These are phyloP conservation scores for Ramaria sp. DNA, from an alignment of 768 basidiomycete genomes.

Conservation along the genomic window DNA sequence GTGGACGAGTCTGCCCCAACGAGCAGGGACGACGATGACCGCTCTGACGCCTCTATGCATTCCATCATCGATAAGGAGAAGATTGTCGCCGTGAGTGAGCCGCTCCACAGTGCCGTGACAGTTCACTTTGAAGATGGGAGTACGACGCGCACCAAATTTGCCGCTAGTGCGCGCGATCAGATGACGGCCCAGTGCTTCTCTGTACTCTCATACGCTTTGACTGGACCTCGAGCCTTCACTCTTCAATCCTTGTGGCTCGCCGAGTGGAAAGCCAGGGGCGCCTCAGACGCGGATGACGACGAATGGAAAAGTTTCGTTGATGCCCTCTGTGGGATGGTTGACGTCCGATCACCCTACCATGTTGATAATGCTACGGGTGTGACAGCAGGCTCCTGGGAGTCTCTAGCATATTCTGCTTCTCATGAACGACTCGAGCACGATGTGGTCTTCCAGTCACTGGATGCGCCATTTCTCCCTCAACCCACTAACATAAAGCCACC, in stretches of 20 bases:
- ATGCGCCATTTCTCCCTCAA: constrained; percentile 21
- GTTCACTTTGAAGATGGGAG: constrained; percentile 44
- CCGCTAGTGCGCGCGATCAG: constrained; percentile 42
- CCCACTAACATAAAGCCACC: background rate
- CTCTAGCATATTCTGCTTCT: constrained; percentile 33
- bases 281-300: constrained; percentile 32
- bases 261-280: constrained; percentile 40
- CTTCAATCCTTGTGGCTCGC: constrained; percentile 48
- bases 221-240: constrained; percentile 41
- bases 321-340: constrained; percentile 41
- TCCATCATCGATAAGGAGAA: constrained; percentile 14
- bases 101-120: constrained; percentile 40
- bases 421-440: constrained; percentile 48
- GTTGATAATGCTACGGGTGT: background rate
- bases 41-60: constrained; percentile 7
- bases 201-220: constrained; percentile 51
- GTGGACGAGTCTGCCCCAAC: background rate
- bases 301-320: constrained; percentile 48
- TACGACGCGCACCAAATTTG: constrained; percentile 35
- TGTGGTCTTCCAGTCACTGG: constrained; percentile 38
- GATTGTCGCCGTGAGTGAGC: constrained; percentile 37
- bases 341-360: constrained; percentile 15
- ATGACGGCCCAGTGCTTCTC: constrained; percentile 52
- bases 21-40: background rate
- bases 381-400: constrained; percentile 33